A percentile compares a stretch with the other conserved stretches of the same genome.
Conservation (phyloP, 1,139 yeast species). For the Debaryomyces psychrophilus region DNA sequence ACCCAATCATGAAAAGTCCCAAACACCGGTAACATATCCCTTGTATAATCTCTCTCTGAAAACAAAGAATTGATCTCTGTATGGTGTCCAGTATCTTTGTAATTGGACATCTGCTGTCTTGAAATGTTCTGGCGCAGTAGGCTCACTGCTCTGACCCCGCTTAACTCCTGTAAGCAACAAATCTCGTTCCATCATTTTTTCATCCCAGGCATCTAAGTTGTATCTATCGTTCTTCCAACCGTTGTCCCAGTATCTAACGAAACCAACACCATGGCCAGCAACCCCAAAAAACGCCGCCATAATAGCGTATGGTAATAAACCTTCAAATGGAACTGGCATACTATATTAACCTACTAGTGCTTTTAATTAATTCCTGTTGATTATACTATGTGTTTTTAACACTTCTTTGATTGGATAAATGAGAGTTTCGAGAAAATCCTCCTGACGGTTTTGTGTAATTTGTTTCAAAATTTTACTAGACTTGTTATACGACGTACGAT, state of each 20-base stretch:
- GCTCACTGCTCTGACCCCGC: constrained; percentile 69
- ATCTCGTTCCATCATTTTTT: constrained; percentile 69
- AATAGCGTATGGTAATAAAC: constrained; percentile 51
- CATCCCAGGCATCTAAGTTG: constrained; percentile 50
- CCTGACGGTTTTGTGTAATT: constrained; percentile 7
- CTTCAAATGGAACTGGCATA: constrained; percentile 57
- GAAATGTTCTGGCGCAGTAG: constrained; percentile 74
- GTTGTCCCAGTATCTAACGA: constrained; percentile 54
- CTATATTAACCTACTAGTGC: constrained; percentile 10
- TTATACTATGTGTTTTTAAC: constrained; percentile 5
- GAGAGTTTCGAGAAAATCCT: constrained; percentile 7
- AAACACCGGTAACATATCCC: constrained; percentile 51
- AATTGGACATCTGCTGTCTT: constrained; percentile 39
- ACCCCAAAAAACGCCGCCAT: constrained; percentile 54
- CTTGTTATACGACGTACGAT: background rate
- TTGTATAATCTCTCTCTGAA: constrained; percentile 54
- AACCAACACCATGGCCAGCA: constrained; percentile 53
- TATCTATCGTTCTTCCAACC: constrained; percentile 55
- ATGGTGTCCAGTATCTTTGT: constrained; percentile 52
- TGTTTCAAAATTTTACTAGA: background rate
- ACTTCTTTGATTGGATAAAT: constrained; percentile 15
- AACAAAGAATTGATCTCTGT: constrained; percentile 52
- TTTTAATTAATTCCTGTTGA: constrained; percentile 1
- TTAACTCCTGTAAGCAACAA: constrained; percentile 71
- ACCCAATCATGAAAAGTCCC: constrained; percentile 43